These are phyloP conservation scores for Candida oleophila DNA, from an alignment of 805 yeast species.

Conservation along the genomic window DNA sequence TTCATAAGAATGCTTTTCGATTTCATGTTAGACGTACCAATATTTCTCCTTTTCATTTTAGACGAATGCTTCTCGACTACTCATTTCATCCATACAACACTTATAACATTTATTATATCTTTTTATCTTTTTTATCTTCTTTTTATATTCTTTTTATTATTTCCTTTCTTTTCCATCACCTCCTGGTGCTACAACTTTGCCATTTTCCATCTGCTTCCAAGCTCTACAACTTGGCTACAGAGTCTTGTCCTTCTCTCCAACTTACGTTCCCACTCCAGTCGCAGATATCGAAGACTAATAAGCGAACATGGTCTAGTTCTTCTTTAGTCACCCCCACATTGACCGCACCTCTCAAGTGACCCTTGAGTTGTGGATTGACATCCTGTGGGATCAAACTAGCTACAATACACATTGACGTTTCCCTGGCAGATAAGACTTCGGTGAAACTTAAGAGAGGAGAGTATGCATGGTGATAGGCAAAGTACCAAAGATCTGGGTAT, in stretches of 20 bases:
- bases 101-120: no score
- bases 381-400: slow-evolving; percentile 87
- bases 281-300: slow-evolving; percentile 61
- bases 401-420: slow-evolving; percentile 74
- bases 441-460: slow-evolving; percentile 73
- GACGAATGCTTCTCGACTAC: no score
- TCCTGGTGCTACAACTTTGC: no score
- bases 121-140: no score
- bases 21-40: no score
- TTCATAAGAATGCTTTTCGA: no score
- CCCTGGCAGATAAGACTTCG: slow-evolving; percentile 59
- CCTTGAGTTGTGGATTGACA: slow-evolving; percentile 89
- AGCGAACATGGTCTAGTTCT: slow-evolving; percentile 59
- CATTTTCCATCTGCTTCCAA: background rate
- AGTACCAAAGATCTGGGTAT: slow-evolving; percentile 84
- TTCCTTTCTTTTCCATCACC: background rate
- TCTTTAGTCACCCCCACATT: slow-evolving; percentile 72
- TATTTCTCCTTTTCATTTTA: no score
- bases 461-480: slow-evolving; percentile 70
- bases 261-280: slow-evolving; percentile 66
- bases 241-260: slow-evolving; percentile 52
- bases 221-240: slow-evolving; percentile 47
- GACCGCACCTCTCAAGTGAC: slow-evolving; percentile 83
- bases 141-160: no score
- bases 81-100: no score